Evolutionary conservation across 2,329 filamentous ascomycete species (phyloP), one percentile per base, ranked within the genome.

Genomic region (Penicillium sp.): DNA sequence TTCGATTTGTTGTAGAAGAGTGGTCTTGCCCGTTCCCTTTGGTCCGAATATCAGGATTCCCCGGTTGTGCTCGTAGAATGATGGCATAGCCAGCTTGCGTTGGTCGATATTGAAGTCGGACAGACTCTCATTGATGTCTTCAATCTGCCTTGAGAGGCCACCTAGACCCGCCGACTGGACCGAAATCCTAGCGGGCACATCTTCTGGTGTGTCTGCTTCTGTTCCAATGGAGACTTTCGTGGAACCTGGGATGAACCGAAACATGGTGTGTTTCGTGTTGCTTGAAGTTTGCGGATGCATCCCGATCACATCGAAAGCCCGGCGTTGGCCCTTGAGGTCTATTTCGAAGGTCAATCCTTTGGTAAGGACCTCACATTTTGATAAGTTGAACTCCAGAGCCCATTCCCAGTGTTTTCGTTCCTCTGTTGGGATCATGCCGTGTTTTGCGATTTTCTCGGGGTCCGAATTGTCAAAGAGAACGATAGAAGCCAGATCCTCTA

Each of bases 1-100:
- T 7, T 85, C 82, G 17, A 97, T 78, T 26, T 83, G 82, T 13
- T 87, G 71, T 1, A 97, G 75, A 0, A 97, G 77, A 57, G 88
- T 80, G 0, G 85, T 88, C 74, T 97, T 97, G 20, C 93, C 93
- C 0, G 90, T 95, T 9, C 93, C 92, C 55, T 84, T 84, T 15
- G 89, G 86, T 12, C 93, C 93, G 67, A 95, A 87, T 4, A 97
- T 78, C 20, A 94, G 79, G 29, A 94, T 80, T 0, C 84, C 85
- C 46, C 82, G 81, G 75, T 60, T 72, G 62, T 66, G 68, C 62
- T 63, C 68, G 59, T 70, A 75, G 49, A 69, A 80, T 36, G 58
- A 63, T 49, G 66, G 76, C 75, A 74, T 72, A n/a, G 54, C 58
- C 30, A 68, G 56, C 29, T 55, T 61, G 26, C 60, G 65, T 13